phyloP scores from a whole-genome alignment of 441 rosid species.

The Pelargonium australe region DNA sequence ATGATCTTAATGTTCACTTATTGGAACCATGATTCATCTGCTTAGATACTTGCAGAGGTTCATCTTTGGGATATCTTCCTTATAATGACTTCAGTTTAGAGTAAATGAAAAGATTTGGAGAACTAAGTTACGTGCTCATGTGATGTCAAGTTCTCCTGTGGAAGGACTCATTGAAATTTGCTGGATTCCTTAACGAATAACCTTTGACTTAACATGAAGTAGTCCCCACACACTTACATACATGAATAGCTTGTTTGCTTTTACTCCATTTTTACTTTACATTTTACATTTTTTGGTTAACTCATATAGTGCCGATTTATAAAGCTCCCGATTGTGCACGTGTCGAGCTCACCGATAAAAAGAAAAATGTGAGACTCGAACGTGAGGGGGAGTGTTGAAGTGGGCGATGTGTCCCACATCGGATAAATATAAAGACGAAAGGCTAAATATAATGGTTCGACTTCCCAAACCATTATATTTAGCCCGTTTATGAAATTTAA shows the following conservation, averaged over 20 bases:
- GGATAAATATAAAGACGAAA: too few species aligned
- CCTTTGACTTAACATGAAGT: neutral
- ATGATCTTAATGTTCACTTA: too few species aligned
- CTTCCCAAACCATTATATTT: too few species aligned
- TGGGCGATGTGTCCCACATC: too few species aligned
- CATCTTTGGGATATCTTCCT: neutral
- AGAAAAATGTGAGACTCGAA: too few species aligned
- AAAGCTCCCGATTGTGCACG: too few species aligned
- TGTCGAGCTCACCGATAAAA: too few species aligned
- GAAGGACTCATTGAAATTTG: neutral
- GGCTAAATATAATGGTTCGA: too few species aligned
- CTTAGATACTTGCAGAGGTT: neutral
- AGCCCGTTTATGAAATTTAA: too few species aligned
- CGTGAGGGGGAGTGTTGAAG: too few species aligned
- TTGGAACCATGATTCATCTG: neutral
- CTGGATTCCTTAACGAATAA: neutral
- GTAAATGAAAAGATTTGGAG: neutral
- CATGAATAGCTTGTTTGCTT: neutral
- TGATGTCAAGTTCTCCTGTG: neutral
- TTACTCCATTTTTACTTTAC: neutral
- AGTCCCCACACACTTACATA: neutral
- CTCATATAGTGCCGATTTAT: too few species aligned
- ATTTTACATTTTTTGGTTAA: neutral
- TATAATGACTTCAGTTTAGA: neutral
- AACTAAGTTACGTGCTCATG: too few species aligned